phyloP scores from a whole-genome alignment of 176 grass and related monocot species.

The Alopecurus myosuroides region DNA sequence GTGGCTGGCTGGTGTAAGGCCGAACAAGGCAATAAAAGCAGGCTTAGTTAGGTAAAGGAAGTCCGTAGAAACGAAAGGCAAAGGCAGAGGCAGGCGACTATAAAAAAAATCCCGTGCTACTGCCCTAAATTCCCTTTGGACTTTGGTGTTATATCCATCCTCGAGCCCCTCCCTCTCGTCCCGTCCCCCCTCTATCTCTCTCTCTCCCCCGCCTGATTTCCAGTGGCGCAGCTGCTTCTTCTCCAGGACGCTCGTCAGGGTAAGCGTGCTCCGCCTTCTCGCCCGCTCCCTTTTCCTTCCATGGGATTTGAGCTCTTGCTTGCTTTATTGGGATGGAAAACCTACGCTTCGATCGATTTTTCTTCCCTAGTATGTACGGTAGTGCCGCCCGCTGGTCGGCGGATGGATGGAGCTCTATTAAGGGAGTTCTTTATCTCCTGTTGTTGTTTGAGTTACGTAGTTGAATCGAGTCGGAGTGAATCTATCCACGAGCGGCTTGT shows the following conservation, averaged over 20 bases:
- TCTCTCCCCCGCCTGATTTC: slow-evolving; percentile 18
- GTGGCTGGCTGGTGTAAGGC: neutral
- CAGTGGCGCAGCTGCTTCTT: slow-evolving; percentile 17
- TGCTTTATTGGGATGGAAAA: slow-evolving; percentile 31
- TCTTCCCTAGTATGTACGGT: neutral
- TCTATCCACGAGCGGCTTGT: neutral
- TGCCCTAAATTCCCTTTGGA: slow-evolving; percentile 18
- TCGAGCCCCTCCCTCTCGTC: slow-evolving; percentile 26
- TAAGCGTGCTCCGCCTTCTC: slow-evolving; percentile 10
- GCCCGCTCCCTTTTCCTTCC: slow-evolving; percentile 17
- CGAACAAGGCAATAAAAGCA: slow-evolving; percentile 33
- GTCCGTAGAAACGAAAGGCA: slow-evolving; percentile 1
- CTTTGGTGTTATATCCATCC: slow-evolving; percentile 37
- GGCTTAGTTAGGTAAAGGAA: slow-evolving; percentile 24
- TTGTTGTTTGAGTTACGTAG: neutral
- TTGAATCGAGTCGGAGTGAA: slow-evolving; percentile 8
- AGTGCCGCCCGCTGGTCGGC: neutral
- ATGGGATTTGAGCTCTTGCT: slow-evolving; percentile 27
- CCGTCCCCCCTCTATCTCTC: neutral
- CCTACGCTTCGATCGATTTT: neutral
- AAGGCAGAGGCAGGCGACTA: neutral
- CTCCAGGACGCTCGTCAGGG: neutral
- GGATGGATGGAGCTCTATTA: neutral
- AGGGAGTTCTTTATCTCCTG: neutral
- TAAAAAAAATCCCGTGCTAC: slow-evolving; percentile 19